Percentiles rank a stretch among this genome's conserved stretches.
phyloP scores from a whole-genome alignment of 257 asterid genomes.

The Solanum verrucosum region DNA sequence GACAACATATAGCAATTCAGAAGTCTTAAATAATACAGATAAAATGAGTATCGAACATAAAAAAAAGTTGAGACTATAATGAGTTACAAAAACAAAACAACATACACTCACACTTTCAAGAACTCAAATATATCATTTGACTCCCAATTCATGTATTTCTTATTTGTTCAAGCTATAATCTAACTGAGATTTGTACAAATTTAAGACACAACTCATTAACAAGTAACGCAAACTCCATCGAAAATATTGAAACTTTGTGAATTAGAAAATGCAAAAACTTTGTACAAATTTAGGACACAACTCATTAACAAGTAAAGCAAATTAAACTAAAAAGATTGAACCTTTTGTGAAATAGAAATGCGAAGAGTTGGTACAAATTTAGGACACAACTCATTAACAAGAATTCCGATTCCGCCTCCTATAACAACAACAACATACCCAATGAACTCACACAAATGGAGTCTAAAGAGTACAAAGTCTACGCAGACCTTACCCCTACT shows the following conservation, averaged over 20 bases:
- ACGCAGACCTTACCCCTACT: background rate
- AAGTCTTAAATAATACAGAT: background rate
- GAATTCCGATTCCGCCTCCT: background rate
- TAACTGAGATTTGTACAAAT: background rate
- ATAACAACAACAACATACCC: background rate
- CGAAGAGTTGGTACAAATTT: background rate
- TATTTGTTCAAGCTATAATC: background rate
- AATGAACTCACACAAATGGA: background rate
- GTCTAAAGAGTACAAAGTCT: background rate
- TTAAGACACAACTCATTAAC: background rate
- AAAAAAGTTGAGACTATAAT: background rate
- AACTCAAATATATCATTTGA: background rate
- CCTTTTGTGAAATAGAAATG: background rate
- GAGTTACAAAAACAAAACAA: background rate
- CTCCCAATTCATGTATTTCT: background rate
- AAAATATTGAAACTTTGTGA: background rate
- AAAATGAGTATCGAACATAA: background rate
- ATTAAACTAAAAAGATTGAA: background rate
- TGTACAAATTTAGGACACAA: background rate
- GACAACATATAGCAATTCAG: background rate
- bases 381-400: background rate
- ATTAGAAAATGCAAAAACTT: background rate
- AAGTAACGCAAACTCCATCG: background rate
- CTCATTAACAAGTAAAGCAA: background rate
- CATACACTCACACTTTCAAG: background rate